Percentiles rank a stretch among this genome's conserved stretches.
Evolutionary conservation across 1,284 basidiomycete species (phyloP).

Genomic region (Sphagnurus paluster): DNA sequence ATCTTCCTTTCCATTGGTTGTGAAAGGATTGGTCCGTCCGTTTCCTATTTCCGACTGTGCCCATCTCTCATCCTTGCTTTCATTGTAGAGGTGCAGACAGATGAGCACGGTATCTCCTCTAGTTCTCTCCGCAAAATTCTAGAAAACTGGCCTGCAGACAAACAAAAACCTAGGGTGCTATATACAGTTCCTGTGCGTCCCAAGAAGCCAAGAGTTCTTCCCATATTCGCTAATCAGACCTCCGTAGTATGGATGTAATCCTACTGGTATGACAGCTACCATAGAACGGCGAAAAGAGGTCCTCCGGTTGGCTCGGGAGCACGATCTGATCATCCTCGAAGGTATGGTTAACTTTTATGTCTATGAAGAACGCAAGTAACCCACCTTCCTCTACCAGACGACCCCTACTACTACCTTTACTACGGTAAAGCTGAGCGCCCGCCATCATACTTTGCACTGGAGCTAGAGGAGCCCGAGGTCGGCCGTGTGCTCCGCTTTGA

Average conservation of each 20-base stretch:
- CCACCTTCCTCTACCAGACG: conserved; percentile 63
- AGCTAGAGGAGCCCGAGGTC: conserved; percentile 55
- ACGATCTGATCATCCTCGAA: conserved; percentile 86
- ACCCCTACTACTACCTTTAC: conserved; percentile 77
- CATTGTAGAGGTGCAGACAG: conserved; percentile 75
- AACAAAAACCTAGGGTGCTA: conserved; percentile 77
- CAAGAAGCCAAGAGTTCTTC: background rate
- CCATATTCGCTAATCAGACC: background rate
- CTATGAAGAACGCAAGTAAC: background rate
- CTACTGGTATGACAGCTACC: conserved; percentile 78
- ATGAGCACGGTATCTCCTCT: conserved; percentile 74
- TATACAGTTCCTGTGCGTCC: conserved; percentile 78
- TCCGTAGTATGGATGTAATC: conserved; percentile 80
- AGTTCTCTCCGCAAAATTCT: conserved; percentile 65
- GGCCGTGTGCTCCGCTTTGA: conserved; percentile 85
- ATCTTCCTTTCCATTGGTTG: conserved; percentile 58
- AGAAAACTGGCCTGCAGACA: conserved; percentile 73
- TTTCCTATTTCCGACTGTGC: background rate
- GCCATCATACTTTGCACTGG: conserved; percentile 80
- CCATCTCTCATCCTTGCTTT: background rate
- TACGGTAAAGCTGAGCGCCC: conserved; percentile 62
- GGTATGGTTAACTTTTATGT: conserved; percentile 38
- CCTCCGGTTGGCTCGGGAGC: conserved; percentile 70
- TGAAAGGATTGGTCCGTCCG: conserved; percentile 61
- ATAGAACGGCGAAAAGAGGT: conserved; percentile 77